Conservation (phyloP, 2,329 filamentous ascomycete genomes). For the Pestalotiopsis sp. region DNA sequence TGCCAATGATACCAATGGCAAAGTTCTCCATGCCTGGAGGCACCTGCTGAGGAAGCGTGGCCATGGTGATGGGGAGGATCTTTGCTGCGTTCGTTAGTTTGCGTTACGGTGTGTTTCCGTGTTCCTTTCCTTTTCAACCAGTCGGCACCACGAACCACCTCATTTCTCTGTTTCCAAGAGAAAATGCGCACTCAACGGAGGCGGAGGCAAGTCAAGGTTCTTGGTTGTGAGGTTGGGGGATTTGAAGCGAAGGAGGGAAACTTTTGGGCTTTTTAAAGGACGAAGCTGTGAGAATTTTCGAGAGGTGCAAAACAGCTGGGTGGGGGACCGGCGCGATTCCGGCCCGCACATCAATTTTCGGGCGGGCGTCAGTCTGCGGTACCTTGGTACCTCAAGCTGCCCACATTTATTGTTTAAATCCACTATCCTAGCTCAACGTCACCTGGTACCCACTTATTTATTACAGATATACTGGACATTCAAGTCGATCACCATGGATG, state of each 20-base stretch:
- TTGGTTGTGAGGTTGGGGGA: background rate
- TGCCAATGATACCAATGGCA: constrained; percentile 91
- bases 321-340: constrained; percentile 3
- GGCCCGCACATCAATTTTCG: background rate
- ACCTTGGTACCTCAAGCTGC: background rate
- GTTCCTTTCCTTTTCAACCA: background rate
- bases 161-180: constrained; percentile 2
- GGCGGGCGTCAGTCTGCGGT: background rate
- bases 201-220: background rate
- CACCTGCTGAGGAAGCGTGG: constrained; percentile 21
- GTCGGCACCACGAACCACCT: background rate
- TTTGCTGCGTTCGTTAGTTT: background rate
- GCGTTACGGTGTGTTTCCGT: background rate
- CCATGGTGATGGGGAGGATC: constrained; percentile 14
- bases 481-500: too few species aligned
- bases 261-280: background rate
- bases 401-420: too few species aligned
- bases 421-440: too few species aligned
- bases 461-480: too few species aligned
- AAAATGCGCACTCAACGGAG: background rate
- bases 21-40: constrained; percentile 63
- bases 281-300: background rate
- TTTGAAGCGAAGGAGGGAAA: background rate
- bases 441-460: too few species aligned
- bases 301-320: background rate